Conservation (phyloP, 2,329 filamentous ascomycete species). For the Paradendryphiella salina region DNA sequence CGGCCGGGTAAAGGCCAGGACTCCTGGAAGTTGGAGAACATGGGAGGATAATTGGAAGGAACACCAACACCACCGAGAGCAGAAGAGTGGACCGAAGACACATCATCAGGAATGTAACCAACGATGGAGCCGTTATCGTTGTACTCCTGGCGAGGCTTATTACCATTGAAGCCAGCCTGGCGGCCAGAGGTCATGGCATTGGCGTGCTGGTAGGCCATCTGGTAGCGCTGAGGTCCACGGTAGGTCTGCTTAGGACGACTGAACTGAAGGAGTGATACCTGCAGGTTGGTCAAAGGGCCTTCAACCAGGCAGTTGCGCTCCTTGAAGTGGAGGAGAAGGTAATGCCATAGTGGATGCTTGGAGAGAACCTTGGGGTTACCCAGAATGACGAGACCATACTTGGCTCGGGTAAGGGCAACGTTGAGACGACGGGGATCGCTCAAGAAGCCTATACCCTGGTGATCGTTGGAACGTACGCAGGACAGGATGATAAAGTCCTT, state of each 20-base stretch:
- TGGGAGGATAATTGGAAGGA: constrained; percentile 81
- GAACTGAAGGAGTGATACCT: constrained; percentile 92
- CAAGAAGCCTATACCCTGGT: constrained; percentile 98
- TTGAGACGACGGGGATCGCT: constrained; percentile 97
- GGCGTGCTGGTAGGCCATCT: constrained; percentile 74
- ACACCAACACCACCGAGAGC: constrained; percentile 84
- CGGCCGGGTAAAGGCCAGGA: constrained; percentile 83
- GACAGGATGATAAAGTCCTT: constrained; percentile 99
- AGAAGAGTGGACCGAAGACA: constrained; percentile 92
- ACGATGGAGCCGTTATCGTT: constrained; percentile 84
- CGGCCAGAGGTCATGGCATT: constrained; percentile 60
- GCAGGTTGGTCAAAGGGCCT: constrained; percentile 92
- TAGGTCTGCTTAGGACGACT: constrained; percentile 90
- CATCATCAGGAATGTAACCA: constrained; percentile 95
- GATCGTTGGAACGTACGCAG: constrained; percentile 97
- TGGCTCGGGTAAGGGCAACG: constrained; percentile 93
- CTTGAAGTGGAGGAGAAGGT: constrained; percentile 93
- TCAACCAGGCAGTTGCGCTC: constrained; percentile 95
- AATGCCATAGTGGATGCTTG: constrained; percentile 98
- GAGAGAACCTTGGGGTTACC: constrained; percentile 97
- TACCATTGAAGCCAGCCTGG: constrained; percentile 50
- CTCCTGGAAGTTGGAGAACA: constrained; percentile 94
- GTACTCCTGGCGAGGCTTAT: constrained; percentile 58
- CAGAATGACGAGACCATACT: constrained; percentile 93
- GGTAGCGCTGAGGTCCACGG: constrained; percentile 83